Base-by-base conservation (phyloP, 495 filamentous ascomycete species). In the Penicillium antarcticum region DNA sequence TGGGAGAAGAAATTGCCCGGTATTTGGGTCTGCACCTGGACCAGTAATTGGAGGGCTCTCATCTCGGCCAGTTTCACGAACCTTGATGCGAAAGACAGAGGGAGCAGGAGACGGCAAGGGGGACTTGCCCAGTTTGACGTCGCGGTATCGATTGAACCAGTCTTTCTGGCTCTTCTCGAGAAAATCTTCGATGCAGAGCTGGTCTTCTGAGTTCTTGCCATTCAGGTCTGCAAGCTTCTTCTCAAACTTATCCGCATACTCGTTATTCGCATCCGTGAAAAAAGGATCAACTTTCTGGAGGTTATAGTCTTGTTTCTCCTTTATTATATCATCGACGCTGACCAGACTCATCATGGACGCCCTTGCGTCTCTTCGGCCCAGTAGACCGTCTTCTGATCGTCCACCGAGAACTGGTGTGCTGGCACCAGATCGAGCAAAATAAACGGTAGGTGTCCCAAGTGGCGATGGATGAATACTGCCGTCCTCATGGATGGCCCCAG, bases 201-300 rank as follows among this genome's bases (percentile, higher is more conserved):
- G 73, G 9, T 60, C 69, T 43, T 80, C 74, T 0, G 82, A 85
- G 55, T 78, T 84, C 39, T 74, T 71, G 7, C 76, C 80, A 26
- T 74, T 80, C 14, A 88, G 68, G 17, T 58, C 59, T n/a, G 82
- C 74, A 13, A 88, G 73, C 60, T 74, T 77, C 57, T 76, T 71
- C 42, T 82, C 79, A 53, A 87, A 88, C 17, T 65, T 70, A 42
- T 69, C 66, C 42, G 80, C 81, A 62, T 81, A 87, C 52, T 81
- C 74, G 14, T 85, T 83, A 31, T 74, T 81, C 5, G 75, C 72
- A 57, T 88, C 85, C 13, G 82, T 87, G 70, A 88, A 88, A 73
- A 82, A 85, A 16, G 84, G 84, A 57, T 86, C 83, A 8, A 87
- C 82, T 51, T 86, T 80, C 53, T 87, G 84, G 11, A 87, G 71